Percentiles rank a stretch among this genome's conserved stretches.
Conservation (phyloP, 2,329 filamentous ascomycete genomes). For the Aureobasidium sp. region DNA sequence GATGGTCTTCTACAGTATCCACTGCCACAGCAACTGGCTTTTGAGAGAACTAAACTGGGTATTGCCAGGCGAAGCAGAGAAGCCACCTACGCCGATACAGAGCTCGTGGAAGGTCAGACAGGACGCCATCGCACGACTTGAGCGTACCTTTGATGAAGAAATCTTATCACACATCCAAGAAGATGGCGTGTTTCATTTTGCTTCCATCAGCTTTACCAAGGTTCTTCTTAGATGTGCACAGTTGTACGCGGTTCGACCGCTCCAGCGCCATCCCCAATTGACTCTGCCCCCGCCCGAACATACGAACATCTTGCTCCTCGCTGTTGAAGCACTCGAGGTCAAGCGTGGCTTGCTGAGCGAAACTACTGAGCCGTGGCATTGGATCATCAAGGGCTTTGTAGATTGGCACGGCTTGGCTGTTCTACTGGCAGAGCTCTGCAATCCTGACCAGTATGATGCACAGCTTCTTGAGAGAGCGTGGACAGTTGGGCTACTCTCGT, state of each 20-base stretch:
- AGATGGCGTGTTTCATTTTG: background rate
- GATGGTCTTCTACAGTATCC: constrained; percentile 6
- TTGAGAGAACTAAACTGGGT: constrained; percentile 3
- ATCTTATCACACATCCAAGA: background rate
- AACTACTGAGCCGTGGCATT: constrained; percentile 11
- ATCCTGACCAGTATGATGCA: constrained; percentile 3
- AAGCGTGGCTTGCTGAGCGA: background rate
- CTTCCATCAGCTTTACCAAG: background rate
- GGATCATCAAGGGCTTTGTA: constrained; percentile 11
- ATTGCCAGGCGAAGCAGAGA: background rate
- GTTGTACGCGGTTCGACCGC: constrained; percentile 7
- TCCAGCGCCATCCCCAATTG: constrained; percentile 6
- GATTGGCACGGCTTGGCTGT: constrained; percentile 12
- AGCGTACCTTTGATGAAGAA: background rate
- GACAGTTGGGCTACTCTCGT: background rate
- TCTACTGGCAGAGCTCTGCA: constrained; percentile 3
- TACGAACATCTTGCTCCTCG: constrained; percentile 6
- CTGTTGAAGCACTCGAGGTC: constrained; percentile 6
- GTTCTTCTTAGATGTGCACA: background rate
- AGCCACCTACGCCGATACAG: background rate
- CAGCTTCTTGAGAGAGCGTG: constrained; percentile 8
- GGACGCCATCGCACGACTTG: background rate
- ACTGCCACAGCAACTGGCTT: background rate
- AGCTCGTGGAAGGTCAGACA: constrained; percentile 6
- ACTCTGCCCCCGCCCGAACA: constrained; percentile 1